phyloP scores from a whole-genome alignment of 768 basidiomycete genomes.

The Piloderma croceum region DNA sequence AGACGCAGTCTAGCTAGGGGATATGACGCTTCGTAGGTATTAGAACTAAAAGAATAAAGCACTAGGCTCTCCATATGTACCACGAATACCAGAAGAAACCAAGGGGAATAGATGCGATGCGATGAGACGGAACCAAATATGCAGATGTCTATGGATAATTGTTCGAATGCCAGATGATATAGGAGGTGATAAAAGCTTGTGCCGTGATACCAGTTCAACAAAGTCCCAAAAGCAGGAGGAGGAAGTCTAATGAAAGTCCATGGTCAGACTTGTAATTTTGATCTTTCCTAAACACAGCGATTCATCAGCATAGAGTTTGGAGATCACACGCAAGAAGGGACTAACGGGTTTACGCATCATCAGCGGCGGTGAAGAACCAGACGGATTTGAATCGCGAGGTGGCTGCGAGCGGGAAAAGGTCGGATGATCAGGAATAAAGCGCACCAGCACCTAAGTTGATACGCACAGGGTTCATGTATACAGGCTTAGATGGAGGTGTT shows the following conservation, averaged over 20 bases:
- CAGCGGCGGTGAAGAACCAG: slow-evolving; percentile 37
- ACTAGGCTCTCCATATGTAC: too few species aligned
- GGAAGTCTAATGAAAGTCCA: neutral
- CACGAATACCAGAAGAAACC: too few species aligned
- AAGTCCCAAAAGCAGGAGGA: neutral
- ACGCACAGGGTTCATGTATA: slow-evolving; percentile 36
- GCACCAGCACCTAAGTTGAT: slow-evolving; percentile 1
- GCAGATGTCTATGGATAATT: too few species aligned
- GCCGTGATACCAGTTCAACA: neutral
- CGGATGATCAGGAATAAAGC: slow-evolving; percentile 8
- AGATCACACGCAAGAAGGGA: slow-evolving; percentile 3
- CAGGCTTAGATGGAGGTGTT: slow-evolving; percentile 25
- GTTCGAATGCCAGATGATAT: too few species aligned
- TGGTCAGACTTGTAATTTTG: neutral
- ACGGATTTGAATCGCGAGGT: slow-evolving; percentile 30
- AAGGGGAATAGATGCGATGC: too few species aligned
- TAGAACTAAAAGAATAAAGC: too few species aligned
- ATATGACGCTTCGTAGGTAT: too few species aligned
- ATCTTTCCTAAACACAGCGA: neutral
- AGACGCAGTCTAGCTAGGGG: too few species aligned
- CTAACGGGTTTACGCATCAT: slow-evolving; percentile 55
- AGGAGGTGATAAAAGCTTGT: too few species aligned
- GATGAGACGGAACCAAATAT: too few species aligned
- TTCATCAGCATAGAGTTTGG: neutral
- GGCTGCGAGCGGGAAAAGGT: slow-evolving; percentile 24